A percentile compares a stretch with the other conserved stretches of the same genome.
phyloP scores from a whole-genome alignment of 1,284 basidiomycete species.

The Tetrapyrgos nigripes region DNA sequence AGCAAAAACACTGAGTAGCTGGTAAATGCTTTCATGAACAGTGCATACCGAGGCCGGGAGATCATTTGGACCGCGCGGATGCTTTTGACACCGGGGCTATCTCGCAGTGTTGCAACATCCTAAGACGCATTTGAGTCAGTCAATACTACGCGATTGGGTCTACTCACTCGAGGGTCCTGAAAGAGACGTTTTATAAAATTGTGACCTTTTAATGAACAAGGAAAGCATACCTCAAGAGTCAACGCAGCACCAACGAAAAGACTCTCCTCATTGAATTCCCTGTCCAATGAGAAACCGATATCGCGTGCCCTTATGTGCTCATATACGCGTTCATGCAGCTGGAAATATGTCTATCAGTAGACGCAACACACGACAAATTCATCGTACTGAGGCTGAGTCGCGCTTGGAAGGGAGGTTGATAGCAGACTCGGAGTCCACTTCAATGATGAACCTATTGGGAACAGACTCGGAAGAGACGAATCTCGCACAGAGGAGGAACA shows the following conservation, averaged over 20 bases:
- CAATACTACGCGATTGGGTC: too few relatives aligned
- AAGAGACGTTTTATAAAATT: too few relatives aligned
- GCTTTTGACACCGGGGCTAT: slow-evolving; percentile 42
- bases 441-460: slow-evolving; percentile 40
- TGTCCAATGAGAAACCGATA: slow-evolving; percentile 42
- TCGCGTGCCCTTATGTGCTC: slow-evolving; percentile 1
- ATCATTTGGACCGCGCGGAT: slow-evolving; percentile 45
- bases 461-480: too few relatives aligned
- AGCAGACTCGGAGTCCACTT: background rate
- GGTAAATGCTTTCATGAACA: background rate
- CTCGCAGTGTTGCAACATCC: slow-evolving; percentile 39
- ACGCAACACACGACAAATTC: background rate
- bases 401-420: background rate
- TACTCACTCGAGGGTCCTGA: too few relatives aligned
- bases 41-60: slow-evolving; percentile 36
- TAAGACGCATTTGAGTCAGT: slow-evolving; percentile 19
- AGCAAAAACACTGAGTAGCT: too few relatives aligned
- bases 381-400: background rate
- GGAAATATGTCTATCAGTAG: background rate
- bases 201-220: too few relatives aligned
- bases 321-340: slow-evolving; percentile 9
- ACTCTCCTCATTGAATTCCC: slow-evolving; percentile 44
- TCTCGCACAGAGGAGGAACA: too few relatives aligned
- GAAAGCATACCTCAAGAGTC: slow-evolving; percentile 36
- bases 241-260: slow-evolving; percentile 49